Conservation (phyloP, 257 asterid genomes). For the Capsicum baccatum region DNA sequence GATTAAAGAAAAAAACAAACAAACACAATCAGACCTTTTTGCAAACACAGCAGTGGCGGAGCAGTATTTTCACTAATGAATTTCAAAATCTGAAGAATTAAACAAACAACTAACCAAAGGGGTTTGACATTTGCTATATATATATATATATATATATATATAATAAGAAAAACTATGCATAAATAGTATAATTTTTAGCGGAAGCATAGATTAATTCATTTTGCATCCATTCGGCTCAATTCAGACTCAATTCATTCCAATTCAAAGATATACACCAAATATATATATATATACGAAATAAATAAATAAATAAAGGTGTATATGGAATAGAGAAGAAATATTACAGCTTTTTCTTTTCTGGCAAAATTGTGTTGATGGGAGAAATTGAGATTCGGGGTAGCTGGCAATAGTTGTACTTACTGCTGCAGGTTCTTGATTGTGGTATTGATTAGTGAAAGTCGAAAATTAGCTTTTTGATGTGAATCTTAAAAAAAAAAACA, state of each 20-base stretch:
- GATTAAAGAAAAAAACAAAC: conserved; percentile 34
- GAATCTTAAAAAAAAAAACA: not conserved
- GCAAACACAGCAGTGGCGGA: too few species aligned
- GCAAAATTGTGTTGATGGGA: not conserved
- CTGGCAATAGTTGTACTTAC: conserved; percentile 9
- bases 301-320: not conserved
- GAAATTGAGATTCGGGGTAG: conserved; percentile 10
- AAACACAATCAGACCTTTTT: conserved; percentile 27
- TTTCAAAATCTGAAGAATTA: too few species aligned
- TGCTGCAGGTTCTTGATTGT: conserved; percentile 15
- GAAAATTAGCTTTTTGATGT: not conserved
- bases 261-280: conserved; percentile 41
- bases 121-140: too few species aligned
- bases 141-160: too few species aligned
- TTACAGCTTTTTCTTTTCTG: not conserved
- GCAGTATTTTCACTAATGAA: too few species aligned
- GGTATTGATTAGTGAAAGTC: not conserved
- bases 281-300: too few species aligned
- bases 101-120: too few species aligned
- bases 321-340: conserved; percentile 28
- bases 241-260: not conserved
- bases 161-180: too few species aligned
- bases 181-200: too few species aligned
- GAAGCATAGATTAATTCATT: not conserved
- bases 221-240: conserved; percentile 11